Conservation (phyloP, 2,329 filamentous ascomycete species). For the Trichoderma sp. region DNA sequence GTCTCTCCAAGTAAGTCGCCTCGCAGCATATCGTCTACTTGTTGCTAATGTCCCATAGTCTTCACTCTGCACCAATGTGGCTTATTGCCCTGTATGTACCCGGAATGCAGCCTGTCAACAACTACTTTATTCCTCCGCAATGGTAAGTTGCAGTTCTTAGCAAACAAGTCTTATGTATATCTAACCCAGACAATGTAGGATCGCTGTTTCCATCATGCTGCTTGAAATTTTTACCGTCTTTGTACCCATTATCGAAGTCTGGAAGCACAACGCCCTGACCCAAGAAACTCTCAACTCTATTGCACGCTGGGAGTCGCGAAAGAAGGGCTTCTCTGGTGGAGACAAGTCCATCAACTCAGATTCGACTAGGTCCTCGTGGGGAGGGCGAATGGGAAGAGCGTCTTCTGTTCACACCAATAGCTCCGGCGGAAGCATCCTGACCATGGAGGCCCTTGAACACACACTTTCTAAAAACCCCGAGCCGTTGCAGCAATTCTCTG, state of each 20-base stretch:
- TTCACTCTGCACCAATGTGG: constrained; percentile 67
- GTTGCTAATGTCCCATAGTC: constrained; percentile 36
- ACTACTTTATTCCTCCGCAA: constrained; percentile 57
- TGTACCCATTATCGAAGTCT: constrained; percentile 59
- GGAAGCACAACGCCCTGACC: constrained; percentile 43
- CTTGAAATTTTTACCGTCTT: constrained; percentile 65
- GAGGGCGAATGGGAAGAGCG: constrained; percentile 35
- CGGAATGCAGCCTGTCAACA: constrained; percentile 51
- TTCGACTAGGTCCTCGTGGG: constrained; percentile 39
- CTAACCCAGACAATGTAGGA: constrained; percentile 33
- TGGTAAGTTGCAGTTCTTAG: constrained; percentile 46
- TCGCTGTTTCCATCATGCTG: constrained; percentile 59
- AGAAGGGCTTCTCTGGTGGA: constrained; percentile 33
- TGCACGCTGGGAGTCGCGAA: constrained; percentile 46
- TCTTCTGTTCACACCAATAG: constrained; percentile 34
- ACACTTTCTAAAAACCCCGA: constrained; percentile 55
- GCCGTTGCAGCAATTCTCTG: constrained; percentile 60
- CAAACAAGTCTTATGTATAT: neutral
- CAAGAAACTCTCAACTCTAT: constrained; percentile 51
- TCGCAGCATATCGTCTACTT: neutral
- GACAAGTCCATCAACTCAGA: constrained; percentile 36
- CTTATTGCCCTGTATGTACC: constrained; percentile 57
- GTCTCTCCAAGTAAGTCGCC: constrained; percentile 42
- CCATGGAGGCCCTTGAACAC: constrained; percentile 60
- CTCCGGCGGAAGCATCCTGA: constrained; percentile 47